Conservation (phyloP, 2,329 filamentous ascomycete species). For the Lizonia empirigonia region DNA sequence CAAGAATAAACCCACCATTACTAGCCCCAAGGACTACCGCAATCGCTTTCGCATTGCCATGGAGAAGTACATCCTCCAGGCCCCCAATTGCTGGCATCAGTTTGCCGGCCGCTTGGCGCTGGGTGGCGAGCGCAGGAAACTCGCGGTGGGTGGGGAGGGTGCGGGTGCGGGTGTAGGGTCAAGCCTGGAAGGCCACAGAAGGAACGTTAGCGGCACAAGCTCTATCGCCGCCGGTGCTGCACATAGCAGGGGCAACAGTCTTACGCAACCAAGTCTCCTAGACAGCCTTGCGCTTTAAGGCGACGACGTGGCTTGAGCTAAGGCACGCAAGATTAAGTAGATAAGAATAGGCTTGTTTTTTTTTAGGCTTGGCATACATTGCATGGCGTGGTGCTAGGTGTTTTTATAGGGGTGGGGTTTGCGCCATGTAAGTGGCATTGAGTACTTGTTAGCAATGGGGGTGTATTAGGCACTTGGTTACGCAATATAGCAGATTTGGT, state of each 20-base stretch:
- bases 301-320: conserved; percentile 7
- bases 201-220: conserved; percentile 26
- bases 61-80: conserved; percentile 82
- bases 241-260: conserved; percentile 8
- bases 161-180: conserved; percentile 5
- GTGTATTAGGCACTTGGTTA: too few relatives aligned
- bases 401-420: too few relatives aligned
- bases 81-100: conserved; percentile 77
- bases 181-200: conserved; percentile 22
- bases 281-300: conserved; percentile 4
- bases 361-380: too few relatives aligned
- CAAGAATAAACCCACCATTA: conserved; percentile 87
- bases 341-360: too few relatives aligned
- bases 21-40: conserved; percentile 96
- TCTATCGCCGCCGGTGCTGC: conserved; percentile 3
- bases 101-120: conserved; percentile 52
- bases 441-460: too few relatives aligned
- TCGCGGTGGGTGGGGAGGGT: conserved; percentile 17
- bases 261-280: conserved; percentile 4
- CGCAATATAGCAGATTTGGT: too few relatives aligned
- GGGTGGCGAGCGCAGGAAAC: conserved; percentile 24
- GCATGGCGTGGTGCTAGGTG: conserved; percentile 10
- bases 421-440: too few relatives aligned
- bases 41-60: conserved; percentile 94
- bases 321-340: conserved; percentile 16